Conservation (phyloP, 306 rosid species). For the Mimosa bimucronata region DNA sequence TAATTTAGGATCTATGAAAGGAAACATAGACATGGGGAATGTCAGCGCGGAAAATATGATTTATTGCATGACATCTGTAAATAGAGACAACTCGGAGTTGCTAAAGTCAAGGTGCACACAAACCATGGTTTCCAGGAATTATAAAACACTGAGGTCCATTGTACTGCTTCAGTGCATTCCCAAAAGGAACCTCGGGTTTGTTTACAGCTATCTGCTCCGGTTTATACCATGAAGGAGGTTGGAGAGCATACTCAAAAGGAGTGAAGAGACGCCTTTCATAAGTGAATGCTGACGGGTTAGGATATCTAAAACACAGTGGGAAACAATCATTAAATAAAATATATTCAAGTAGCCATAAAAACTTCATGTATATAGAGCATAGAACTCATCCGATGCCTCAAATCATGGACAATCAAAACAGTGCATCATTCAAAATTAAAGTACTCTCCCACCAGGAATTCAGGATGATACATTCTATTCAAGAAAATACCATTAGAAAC, state of each 20-base stretch:
- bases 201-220: conserved; percentile 73
- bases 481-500: conserved; percentile 11
- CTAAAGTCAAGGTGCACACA: conserved; percentile 37
- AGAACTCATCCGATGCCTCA: not conserved
- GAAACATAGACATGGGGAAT: conserved; percentile 1
- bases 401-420: not conserved
- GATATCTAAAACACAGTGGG: conserved; percentile 64
- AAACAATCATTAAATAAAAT: conserved; percentile 14
- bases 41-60: not conserved
- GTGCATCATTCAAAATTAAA: not conserved
- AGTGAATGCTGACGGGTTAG: conserved; percentile 89
- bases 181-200: conserved; percentile 86
- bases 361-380: not conserved
- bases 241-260: conserved; percentile 96
- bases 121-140: conserved; percentile 99
- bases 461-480: not conserved
- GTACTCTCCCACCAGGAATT: not conserved
- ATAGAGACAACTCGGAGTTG: conserved; percentile 29
- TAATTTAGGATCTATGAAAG: not conserved
- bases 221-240: conserved; percentile 88
- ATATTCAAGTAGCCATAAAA: conserved; percentile 15
- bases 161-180: conserved; percentile 69
- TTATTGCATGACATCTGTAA: conserved; percentile 25
- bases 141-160: conserved; percentile 93
- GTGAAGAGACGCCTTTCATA: conserved; percentile 87